Conservation (phyloP, 441 rosid species). For the Dalechampia spathulata region DNA sequence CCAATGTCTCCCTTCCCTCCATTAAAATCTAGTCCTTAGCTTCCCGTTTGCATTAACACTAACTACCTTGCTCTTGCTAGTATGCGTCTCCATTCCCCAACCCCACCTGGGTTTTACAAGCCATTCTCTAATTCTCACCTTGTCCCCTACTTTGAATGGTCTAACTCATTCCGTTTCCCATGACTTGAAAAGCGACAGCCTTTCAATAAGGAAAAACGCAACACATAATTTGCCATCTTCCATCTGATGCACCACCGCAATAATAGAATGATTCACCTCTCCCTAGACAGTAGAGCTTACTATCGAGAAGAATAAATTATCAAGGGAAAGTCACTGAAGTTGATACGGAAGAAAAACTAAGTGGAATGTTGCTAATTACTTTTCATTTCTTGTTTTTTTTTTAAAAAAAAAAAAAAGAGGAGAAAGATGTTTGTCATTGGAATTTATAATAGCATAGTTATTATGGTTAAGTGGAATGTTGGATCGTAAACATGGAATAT, state of each 20-base stretch:
- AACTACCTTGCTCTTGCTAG: slow-evolving; percentile 79
- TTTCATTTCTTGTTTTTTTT: no score
- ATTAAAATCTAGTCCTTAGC: slow-evolving; percentile 79
- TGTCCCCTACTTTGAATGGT: slow-evolving; percentile 69
- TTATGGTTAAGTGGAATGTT: no score
- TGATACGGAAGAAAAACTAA: no score
- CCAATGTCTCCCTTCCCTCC: slow-evolving; percentile 99
- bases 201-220: slow-evolving; percentile 75
- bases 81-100: slow-evolving; percentile 99
- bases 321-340: no score
- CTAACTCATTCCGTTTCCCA: slow-evolving; percentile 75
- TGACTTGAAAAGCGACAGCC: slow-evolving; percentile 90
- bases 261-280: slow-evolving; percentile 81
- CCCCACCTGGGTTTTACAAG: slow-evolving; percentile 87
- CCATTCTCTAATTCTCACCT: slow-evolving; percentile 68
- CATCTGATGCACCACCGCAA: slow-evolving; percentile 84
- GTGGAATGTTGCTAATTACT: no score
- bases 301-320: no score
- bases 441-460: no score
- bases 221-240: slow-evolving; percentile 74
- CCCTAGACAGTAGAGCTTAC: no score
- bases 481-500: no score
- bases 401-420: no score
- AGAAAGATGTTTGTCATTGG: no score
- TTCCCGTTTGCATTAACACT: slow-evolving; percentile 96